A percentile compares a stretch with the other conserved stretches of the same genome.
Evolutionary conservation across 179 eudicot species (phyloP).

Genomic region (Patellifolia procumbens): DNA sequence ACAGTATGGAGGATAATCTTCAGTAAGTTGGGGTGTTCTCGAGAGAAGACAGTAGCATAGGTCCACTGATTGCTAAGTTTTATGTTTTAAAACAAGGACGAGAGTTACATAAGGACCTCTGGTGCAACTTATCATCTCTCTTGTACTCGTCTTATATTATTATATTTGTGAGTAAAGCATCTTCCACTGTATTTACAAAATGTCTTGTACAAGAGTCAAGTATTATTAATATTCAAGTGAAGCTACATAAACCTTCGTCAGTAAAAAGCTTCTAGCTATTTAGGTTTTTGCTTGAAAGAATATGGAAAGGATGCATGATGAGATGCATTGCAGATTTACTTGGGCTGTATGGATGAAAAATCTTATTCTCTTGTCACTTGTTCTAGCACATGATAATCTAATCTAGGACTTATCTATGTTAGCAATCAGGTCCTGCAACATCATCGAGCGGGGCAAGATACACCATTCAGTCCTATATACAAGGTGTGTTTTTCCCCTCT

Average conservation of each 20-base stretch:
- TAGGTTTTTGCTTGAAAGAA: background rate
- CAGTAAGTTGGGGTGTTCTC: background rate
- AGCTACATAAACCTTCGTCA: background rate
- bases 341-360: background rate
- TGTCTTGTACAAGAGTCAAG: background rate
- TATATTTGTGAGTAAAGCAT: too few species aligned
- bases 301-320: background rate
- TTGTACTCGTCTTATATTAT: background rate
- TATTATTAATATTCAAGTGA: too few species aligned
- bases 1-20: too few species aligned
- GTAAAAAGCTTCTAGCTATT: background rate
- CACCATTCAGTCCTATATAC: slow-evolving; percentile 75
- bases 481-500: slow-evolving; percentile 54
- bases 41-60: background rate
- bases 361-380: background rate
- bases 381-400: slow-evolving; percentile 23
- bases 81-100: too few species aligned
- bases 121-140: background rate
- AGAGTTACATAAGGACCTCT: background rate
- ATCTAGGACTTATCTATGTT: slow-evolving; percentile 28
- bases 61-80: background rate
- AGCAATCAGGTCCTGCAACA: slow-evolving; percentile 85
- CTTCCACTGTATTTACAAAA: too few species aligned
- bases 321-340: background rate
- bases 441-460: slow-evolving; percentile 62